These are phyloP conservation scores for Withania somnifera DNA, from an alignment of 305 asterid genomes.

Conservation along the genomic window DNA sequence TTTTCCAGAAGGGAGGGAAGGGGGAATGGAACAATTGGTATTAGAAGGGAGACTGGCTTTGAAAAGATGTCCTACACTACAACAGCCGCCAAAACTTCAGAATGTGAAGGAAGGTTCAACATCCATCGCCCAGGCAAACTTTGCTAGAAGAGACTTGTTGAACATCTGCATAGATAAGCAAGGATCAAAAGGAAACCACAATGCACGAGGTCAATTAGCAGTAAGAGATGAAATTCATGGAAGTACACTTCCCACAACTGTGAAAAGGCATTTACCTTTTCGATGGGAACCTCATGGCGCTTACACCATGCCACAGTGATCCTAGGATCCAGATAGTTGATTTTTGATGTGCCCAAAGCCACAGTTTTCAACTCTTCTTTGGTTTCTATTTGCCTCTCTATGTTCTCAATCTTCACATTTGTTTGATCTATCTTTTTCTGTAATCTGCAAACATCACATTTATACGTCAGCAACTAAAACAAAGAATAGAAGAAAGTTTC, in stretches of 20 bases:
- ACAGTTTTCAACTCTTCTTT: conserved; percentile 87
- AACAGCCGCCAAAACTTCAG: conserved; percentile 20
- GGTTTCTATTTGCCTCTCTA: conserved; percentile 67
- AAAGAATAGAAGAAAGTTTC: not conserved
- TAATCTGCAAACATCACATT: conserved; percentile 36
- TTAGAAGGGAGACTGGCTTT: not conserved
- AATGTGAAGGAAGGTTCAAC: conserved; percentile 88
- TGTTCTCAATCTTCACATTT: conserved; percentile 54
- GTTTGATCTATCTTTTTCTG: conserved; percentile 80
- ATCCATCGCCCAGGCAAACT: conserved; percentile 98
- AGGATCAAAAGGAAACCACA: not conserved
- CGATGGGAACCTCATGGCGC: conserved; percentile 94
- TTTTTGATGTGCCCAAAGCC: conserved; percentile 93
- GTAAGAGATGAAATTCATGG: not conserved
- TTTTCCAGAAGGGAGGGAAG: conserved; percentile 20
- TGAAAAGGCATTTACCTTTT: conserved; percentile 45
- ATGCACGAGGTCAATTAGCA: not conserved
- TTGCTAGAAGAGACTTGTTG: conserved; percentile 89
- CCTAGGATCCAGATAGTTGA: conserved; percentile 94
- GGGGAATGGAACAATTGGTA: not conserved
- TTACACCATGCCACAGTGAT: conserved; percentile 99
- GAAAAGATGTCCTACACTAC: conserved; percentile 5
- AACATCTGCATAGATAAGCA: conserved; percentile 53
- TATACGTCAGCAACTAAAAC: conserved; percentile 13
- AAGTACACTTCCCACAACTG: not conserved